Percentiles rank a stretch among this genome's conserved stretches.
Evolutionary conservation across 73 alveolate species (phyloP).

Genomic region (Paramecium pentaurelia): DNA sequence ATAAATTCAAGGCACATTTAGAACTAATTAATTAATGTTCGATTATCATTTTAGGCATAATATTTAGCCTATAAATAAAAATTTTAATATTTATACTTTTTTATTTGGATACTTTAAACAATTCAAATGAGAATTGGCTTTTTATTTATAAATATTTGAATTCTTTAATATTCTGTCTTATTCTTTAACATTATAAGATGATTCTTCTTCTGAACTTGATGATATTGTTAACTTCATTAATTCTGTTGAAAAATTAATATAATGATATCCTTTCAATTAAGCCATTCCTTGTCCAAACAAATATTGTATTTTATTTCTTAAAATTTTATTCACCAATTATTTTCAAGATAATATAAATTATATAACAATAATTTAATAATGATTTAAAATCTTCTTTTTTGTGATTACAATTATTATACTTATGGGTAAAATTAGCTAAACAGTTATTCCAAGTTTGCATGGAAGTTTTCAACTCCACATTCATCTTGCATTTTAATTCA

Average conservation of each 20-base stretch:
- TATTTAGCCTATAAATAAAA: slow-evolving; percentile 15
- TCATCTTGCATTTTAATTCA: neutral
- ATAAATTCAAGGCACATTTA: slow-evolving; percentile 36
- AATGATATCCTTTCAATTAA: neutral
- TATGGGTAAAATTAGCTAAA: neutral
- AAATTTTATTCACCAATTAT: no score
- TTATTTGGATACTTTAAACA: slow-evolving; percentile 14
- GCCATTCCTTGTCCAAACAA: no score
- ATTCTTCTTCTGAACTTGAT: slow-evolving; percentile 3
- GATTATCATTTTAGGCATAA: neutral
- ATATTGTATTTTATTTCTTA: no score
- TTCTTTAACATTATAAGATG: neutral
- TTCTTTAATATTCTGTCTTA: neutral
- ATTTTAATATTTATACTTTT: neutral
- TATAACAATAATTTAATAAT: no score
- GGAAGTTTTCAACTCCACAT: neutral
- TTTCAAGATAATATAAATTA: no score
- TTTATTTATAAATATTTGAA: slow-evolving; percentile 22
- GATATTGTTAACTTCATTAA: neutral
- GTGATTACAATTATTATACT: neutral
- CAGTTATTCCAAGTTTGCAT: neutral
- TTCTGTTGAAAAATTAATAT: neutral
- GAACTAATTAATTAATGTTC: slow-evolving; percentile 1
- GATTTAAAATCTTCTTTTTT: no score
- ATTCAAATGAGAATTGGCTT: neutral